These are phyloP conservation scores for Cladobotryum protrusum DNA, from an alignment of 2,329 filamentous ascomycete genomes.

Conservation along the genomic window DNA sequence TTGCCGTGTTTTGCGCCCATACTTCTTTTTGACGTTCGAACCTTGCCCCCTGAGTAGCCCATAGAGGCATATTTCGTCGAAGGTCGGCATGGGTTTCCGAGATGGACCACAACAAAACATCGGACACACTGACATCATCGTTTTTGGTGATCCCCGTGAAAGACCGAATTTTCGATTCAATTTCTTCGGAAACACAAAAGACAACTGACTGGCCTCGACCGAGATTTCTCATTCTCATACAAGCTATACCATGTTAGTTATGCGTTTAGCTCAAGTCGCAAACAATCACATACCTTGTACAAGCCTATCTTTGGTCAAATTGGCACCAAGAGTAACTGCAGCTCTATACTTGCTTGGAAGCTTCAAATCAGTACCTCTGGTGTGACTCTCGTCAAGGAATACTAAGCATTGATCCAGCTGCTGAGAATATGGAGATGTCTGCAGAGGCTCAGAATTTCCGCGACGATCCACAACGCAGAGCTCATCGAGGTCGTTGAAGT, in stretches of 20 bases:
- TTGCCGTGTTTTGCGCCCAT: constrained; percentile 21
- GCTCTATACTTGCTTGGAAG: constrained; percentile 53
- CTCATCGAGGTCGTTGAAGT: constrained; percentile 49
- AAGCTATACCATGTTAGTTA: constrained; percentile 35
- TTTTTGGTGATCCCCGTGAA: constrained; percentile 31
- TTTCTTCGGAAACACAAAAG: constrained; percentile 36
- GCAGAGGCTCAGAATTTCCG: constrained; percentile 41
- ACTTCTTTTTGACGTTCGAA: constrained; percentile 37
- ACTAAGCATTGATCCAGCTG: constrained; percentile 55
- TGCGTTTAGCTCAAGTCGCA: no score
- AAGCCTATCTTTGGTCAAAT: constrained; percentile 59
- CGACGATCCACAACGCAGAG: constrained; percentile 45
- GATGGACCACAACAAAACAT: constrained; percentile 57
- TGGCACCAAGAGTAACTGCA: constrained; percentile 58
- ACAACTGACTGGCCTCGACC: constrained; percentile 59
- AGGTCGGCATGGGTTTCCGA: constrained; percentile 49
- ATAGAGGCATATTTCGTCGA: constrained; percentile 46
- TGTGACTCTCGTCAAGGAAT: constrained; percentile 65
- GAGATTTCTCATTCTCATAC: constrained; percentile 66
- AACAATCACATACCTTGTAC: constrained; percentile 50
- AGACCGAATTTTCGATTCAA: constrained; percentile 20
- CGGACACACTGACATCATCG: constrained; percentile 49
- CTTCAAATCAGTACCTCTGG: constrained; percentile 60
- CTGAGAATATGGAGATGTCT: constrained; percentile 50
- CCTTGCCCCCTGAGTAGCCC: constrained; percentile 53